Evolutionary conservation across 352 stramenopile genomes (phyloP).

Genomic region (Globisporangium camurandrum): DNA sequence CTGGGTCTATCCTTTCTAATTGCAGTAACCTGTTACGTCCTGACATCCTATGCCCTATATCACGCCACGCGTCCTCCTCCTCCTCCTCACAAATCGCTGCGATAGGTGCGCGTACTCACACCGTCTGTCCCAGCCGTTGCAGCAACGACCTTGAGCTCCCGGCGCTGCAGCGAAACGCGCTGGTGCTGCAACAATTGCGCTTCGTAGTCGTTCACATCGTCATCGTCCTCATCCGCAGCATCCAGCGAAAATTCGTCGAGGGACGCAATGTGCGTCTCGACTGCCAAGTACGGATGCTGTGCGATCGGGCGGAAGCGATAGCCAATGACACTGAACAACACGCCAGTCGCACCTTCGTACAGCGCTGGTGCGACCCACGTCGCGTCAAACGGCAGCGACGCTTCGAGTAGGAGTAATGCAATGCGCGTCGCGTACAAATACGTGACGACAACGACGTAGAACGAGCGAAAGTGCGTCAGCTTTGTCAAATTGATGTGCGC

Average conservation of each 20-base stretch:
- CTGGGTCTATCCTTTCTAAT: no score
- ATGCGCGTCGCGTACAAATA: constrained; percentile 99
- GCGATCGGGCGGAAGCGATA: constrained; percentile 88
- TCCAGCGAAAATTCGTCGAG: constrained; percentile 69
- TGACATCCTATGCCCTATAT: no score
- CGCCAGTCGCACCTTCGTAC: constrained; percentile 72
- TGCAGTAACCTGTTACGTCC: no score
- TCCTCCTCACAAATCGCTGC: no score
- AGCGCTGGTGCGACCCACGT: constrained; percentile 63
- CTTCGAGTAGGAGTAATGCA: constrained; percentile 90
- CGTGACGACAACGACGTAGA: constrained; percentile 95
- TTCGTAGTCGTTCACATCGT: constrained; percentile 9
- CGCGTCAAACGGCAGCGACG: constrained; percentile 88
- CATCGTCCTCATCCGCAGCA: constrained; percentile 22
- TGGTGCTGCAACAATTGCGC: constrained; percentile 28
- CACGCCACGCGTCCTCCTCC: no score
- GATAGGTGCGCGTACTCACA: no score
- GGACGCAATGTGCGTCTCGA: constrained; percentile 64
- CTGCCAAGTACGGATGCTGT: constrained; percentile 89
- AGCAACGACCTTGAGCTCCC: background rate
- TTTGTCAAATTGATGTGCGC: constrained; percentile 85
- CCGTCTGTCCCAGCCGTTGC: no score
- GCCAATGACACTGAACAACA: constrained; percentile 91
- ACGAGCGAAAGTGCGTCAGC: constrained; percentile 94
- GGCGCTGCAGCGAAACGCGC: constrained; percentile 4